A percentile compares a stretch with the other conserved stretches of the same genome.
phyloP scores from a whole-genome alignment of 805 yeast species.

The Kazachstania psychrophila region DNA sequence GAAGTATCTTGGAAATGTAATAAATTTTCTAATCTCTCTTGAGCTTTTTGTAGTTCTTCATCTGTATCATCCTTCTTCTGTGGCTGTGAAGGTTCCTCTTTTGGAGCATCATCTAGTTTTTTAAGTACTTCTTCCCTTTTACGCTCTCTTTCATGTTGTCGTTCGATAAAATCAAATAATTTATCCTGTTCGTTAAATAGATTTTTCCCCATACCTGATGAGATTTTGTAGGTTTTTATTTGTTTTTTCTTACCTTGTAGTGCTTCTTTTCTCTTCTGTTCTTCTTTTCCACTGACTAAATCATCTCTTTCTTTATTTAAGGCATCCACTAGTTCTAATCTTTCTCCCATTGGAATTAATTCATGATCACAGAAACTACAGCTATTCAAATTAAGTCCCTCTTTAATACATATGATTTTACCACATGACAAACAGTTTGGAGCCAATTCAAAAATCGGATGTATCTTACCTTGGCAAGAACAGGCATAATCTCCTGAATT shows the following conservation, averaged over 20 bases:
- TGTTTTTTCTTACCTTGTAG: slow-evolving; percentile 25
- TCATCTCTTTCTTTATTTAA: slow-evolving; percentile 44
- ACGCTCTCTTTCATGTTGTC: slow-evolving; percentile 32
- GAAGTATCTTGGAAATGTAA: slow-evolving; percentile 77
- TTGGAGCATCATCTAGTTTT: slow-evolving; percentile 15
- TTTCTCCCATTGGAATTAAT: slow-evolving; percentile 55
- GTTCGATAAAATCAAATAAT: slow-evolving; percentile 52
- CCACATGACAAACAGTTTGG: slow-evolving; percentile 96
- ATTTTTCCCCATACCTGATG: slow-evolving; percentile 55
- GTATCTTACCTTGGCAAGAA: slow-evolving; percentile 79
- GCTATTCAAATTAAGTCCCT: slow-evolving; percentile 67
- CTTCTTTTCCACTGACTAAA: slow-evolving; percentile 20
- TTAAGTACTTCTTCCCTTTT: slow-evolving; percentile 28
- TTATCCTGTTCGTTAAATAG: slow-evolving; percentile 61
- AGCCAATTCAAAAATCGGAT: slow-evolving; percentile 79
- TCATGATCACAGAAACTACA: slow-evolving; percentile 75
- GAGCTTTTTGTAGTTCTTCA: slow-evolving; percentile 58
- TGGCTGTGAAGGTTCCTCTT: slow-evolving; percentile 7
- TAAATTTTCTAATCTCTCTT: slow-evolving; percentile 60
- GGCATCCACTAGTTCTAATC: slow-evolving; percentile 43
- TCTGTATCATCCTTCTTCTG: slow-evolving; percentile 37
- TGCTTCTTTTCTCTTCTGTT: slow-evolving; percentile 14
- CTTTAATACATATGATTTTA: slow-evolving; percentile 79
- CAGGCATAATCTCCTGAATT: slow-evolving; percentile 36
- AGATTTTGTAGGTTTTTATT: slow-evolving; percentile 38